phyloP scores from a whole-genome alignment of 2,329 filamentous ascomycete genomes.

The Diaporthe aspalathi region DNA sequence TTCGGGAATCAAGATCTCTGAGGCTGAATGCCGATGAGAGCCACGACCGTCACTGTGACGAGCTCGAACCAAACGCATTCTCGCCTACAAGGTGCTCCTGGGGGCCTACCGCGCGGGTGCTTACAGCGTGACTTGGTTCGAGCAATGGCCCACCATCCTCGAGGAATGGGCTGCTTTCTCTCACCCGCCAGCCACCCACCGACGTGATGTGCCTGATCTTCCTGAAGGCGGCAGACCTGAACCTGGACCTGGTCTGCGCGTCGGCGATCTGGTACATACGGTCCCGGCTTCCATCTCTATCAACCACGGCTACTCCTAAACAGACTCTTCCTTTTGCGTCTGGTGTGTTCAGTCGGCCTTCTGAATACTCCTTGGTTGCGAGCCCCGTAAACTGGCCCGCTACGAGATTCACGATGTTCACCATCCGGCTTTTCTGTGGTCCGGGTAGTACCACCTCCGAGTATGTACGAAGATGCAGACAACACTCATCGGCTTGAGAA shows the following conservation, averaged over 20 bases:
- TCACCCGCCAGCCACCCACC: neutral
- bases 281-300: neutral
- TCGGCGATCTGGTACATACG: neutral
- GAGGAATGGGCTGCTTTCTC: neutral
- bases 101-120: too few species aligned
- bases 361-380: neutral
- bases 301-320: neutral
- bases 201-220: neutral
- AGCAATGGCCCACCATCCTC: neutral
- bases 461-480: too few species aligned
- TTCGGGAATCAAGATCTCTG: neutral
- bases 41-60: neutral
- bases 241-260: neutral
- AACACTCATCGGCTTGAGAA: too few species aligned
- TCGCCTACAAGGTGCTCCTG: neutral
- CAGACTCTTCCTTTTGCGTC: neutral
- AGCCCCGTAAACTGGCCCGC: neutral
- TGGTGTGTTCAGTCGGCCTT: slow-evolving; percentile 9
- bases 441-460: too few species aligned
- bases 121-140: neutral
- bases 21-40: neutral
- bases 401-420: neutral
- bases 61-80: neutral
- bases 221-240: neutral
- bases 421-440: neutral